Evolutionary conservation across 768 basidiomycete genomes (phyloP).

Genomic region (Hortiboletus campestris): DNA sequence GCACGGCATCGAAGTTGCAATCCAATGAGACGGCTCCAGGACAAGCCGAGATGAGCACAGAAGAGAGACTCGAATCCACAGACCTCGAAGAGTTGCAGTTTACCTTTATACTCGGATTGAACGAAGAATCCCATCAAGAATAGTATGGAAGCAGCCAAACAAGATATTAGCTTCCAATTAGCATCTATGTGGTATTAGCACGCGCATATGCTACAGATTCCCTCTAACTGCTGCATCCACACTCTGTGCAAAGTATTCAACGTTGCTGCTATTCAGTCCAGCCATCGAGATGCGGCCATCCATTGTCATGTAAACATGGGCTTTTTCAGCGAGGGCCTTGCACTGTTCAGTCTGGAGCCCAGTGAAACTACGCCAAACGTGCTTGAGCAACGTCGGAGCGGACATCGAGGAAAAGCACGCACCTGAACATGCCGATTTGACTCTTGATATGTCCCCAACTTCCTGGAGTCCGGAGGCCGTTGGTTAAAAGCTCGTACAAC

Average conservation of each 20-base stretch:
- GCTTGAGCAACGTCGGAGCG: neutral
- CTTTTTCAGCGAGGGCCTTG: conserved; percentile 79
- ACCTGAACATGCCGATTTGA: conserved; percentile 99
- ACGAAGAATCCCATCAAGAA: conserved; percentile 18
- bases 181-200: conserved; percentile 26
- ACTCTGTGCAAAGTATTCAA: conserved; percentile 87
- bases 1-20: conserved; percentile 23
- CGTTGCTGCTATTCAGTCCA: conserved; percentile 78
- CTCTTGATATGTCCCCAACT: conserved; percentile 93
- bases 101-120: conserved; percentile 19
- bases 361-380: conserved; percentile 60
- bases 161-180: conserved; percentile 21
- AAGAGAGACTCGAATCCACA: conserved; percentile 4
- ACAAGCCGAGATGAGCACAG: neutral
- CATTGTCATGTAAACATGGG: conserved; percentile 91
- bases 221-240: conserved; percentile 83
- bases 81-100: conserved; percentile 11
- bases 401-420: conserved; percentile 20
- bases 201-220: conserved; percentile 47
- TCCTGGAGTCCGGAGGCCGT: conserved; percentile 86
- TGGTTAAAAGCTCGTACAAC: conserved; percentile 72
- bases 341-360: conserved; percentile 79
- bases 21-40: neutral
- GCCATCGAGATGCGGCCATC: conserved; percentile 96
- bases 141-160: conserved; percentile 24